Percentiles rank a stretch among this genome's conserved stretches.
These are phyloP conservation scores for Gaultheria prostrata DNA, from an alignment of 148 eudicot species.

Conservation along the genomic window DNA sequence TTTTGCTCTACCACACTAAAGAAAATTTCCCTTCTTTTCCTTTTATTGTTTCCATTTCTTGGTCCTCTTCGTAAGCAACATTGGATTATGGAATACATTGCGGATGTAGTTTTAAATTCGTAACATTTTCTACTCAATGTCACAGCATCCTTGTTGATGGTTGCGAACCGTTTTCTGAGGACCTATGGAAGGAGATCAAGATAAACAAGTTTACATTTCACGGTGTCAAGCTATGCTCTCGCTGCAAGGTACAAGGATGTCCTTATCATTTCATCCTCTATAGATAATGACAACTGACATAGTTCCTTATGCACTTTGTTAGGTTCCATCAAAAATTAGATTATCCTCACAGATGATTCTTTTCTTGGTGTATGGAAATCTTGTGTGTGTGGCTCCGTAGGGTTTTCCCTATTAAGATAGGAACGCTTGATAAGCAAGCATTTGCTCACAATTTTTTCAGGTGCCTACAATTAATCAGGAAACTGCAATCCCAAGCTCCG, in stretches of 20 bases:
- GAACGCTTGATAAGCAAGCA: not conserved
- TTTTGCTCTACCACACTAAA: not conserved
- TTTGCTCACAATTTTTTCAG: slow-evolving; percentile 31
- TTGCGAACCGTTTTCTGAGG: slow-evolving; percentile 70
- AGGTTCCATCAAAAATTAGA: not conserved
- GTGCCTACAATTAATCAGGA: slow-evolving; percentile 77
- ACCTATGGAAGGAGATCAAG: slow-evolving; percentile 80
- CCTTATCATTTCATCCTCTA: not conserved
- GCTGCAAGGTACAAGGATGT: slow-evolving; percentile 68
- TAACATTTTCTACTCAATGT: not conserved
- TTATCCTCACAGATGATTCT: not conserved
- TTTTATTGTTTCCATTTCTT: not conserved
- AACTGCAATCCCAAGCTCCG: slow-evolving; percentile 41
- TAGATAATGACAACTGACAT: not conserved
- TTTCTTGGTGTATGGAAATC: not conserved
- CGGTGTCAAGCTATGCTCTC: slow-evolving; percentile 80
- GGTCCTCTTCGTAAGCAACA: not conserved
- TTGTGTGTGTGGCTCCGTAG: not conserved
- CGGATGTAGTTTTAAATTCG: not conserved
- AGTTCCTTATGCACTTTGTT: not conserved
- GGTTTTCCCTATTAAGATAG: not conserved
- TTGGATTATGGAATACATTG: not conserved
- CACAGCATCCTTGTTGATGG: slow-evolving; percentile 84
- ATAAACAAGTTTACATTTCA: slow-evolving; percentile 58
- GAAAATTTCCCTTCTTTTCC: not conserved